phyloP scores from a whole-genome alignment of 2,329 filamentous ascomycete species.

The Pezicula carpinea region DNA sequence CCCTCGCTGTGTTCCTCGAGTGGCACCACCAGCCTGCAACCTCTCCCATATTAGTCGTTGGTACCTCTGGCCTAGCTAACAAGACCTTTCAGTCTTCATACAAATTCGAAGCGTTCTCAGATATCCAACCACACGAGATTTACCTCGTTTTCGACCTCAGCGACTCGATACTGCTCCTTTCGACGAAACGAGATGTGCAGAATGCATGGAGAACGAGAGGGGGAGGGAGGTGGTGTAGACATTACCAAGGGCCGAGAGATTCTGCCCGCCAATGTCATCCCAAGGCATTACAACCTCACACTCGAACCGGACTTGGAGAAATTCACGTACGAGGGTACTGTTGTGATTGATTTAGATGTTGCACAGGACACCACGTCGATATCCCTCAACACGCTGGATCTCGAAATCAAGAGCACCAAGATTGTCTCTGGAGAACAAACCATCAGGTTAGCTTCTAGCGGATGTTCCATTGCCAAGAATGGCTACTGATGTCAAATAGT shows the following conservation, averaged over 20 bases:
- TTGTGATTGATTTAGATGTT: conserved; percentile 83
- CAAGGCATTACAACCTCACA: conserved; percentile 86
- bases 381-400: conserved; percentile 80
- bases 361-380: conserved; percentile 79
- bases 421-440: conserved; percentile 56
- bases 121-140: conserved; percentile 12
- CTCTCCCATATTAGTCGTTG: not conserved
- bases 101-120: conserved; percentile 16
- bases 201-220: conserved; percentile 50
- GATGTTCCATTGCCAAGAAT: conserved; percentile 10
- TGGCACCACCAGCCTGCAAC: not conserved
- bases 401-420: conserved; percentile 74
- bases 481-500: conserved; percentile 36
- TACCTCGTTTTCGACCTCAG: conserved; percentile 16
- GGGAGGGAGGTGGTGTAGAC: conserved; percentile 51
- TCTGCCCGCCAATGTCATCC: conserved; percentile 85
- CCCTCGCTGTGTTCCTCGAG: no score
- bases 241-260: conserved; percentile 71
- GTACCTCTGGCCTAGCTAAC: not conserved
- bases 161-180: conserved; percentile 64
- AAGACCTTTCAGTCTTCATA: conserved; percentile 10
- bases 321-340: conserved; percentile 80
- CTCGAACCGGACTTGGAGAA: conserved; percentile 87
- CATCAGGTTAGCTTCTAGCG: conserved; percentile 34
- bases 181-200: conserved; percentile 69